phyloP scores from a whole-genome alignment of 2,329 filamentous ascomycete species.

The Aspergillus sp. region DNA sequence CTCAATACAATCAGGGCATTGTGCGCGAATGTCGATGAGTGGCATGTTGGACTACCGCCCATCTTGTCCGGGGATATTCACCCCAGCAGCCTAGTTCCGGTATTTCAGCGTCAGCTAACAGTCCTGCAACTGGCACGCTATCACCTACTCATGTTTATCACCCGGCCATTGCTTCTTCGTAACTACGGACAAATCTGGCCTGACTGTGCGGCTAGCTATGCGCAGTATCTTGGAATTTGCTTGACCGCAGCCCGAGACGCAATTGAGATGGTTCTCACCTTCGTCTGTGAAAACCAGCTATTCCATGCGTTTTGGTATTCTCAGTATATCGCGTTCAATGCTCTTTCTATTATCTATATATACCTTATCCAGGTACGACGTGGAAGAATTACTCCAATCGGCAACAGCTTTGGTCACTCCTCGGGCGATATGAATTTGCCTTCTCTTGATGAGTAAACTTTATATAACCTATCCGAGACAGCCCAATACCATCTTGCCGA shows the following conservation, averaged over 20 bases:
- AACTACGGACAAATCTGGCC: slow-evolving; percentile 21
- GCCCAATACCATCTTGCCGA: slow-evolving; percentile 19
- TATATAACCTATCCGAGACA: slow-evolving; percentile 19
- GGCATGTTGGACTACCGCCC: slow-evolving; percentile 18
- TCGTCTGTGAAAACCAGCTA: slow-evolving; percentile 21
- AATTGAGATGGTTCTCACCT: slow-evolving; percentile 20
- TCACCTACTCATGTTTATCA: slow-evolving; percentile 24
- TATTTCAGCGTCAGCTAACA: slow-evolving; percentile 22
- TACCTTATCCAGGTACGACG: slow-evolving; percentile 22
- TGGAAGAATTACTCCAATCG: slow-evolving; percentile 15
- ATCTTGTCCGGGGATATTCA: slow-evolving; percentile 20
- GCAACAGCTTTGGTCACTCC: not conserved
- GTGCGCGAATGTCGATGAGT: slow-evolving; percentile 12
- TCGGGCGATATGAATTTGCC: not conserved
- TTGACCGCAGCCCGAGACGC: slow-evolving; percentile 19
- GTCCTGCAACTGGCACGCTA: slow-evolving; percentile 22
- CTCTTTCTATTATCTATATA: slow-evolving; percentile 24
- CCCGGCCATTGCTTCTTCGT: slow-evolving; percentile 18
- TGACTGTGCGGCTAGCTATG: slow-evolving; percentile 15
- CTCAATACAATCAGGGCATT: slow-evolving; percentile 13
- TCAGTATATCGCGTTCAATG: slow-evolving; percentile 26
- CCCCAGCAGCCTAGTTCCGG: slow-evolving; percentile 20
- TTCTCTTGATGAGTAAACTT: slow-evolving; percentile 9
- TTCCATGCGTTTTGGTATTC: slow-evolving; percentile 27
- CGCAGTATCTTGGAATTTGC: slow-evolving; percentile 16